A percentile compares a stretch with the other conserved stretches of the same genome.
phyloP scores from a whole-genome alignment of 208 protist species.

The Leishmania arabica region DNA sequence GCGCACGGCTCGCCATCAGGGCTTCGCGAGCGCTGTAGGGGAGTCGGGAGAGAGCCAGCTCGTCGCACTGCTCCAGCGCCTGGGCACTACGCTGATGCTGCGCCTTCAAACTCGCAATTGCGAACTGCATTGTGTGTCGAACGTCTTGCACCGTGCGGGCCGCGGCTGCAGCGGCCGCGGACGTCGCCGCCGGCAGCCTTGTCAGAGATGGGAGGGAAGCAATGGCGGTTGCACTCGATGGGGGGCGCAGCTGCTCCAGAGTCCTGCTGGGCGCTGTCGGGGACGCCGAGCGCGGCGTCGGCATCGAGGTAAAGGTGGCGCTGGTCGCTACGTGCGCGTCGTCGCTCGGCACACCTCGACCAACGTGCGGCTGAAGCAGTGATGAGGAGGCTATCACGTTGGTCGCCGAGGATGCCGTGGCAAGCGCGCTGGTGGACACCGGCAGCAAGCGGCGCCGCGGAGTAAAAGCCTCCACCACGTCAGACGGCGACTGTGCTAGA shows the following conservation, averaged over 20 bases:
- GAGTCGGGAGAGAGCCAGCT: constrained; percentile 13
- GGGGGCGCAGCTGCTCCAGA: neutral
- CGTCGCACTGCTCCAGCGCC: constrained; percentile 23
- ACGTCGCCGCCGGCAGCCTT: neutral
- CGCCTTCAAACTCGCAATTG: constrained; percentile 14
- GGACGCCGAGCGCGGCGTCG: neutral
- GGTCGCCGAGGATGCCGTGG: neutral
- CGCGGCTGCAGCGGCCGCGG: neutral
- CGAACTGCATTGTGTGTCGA: constrained; percentile 24
- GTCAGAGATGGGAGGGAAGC: constrained; percentile 2
- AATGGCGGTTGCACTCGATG: neutral
- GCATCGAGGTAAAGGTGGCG: constrained; percentile 8
- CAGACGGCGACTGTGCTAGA: constrained; percentile 1
- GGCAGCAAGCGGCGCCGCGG: constrained; percentile 1
- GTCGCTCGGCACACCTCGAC: neutral
- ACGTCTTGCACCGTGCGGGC: constrained; percentile 13
- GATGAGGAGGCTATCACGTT: neutral
- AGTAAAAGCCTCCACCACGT: neutral
- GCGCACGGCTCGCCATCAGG: neutral
- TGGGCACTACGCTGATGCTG: constrained; percentile 18
- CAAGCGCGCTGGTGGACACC: neutral
- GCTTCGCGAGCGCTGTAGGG: constrained; percentile 21
- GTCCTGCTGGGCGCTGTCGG: neutral
- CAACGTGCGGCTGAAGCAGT: too few species aligned
- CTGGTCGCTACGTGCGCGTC: neutral